A percentile compares a stretch with the other conserved stretches of the same genome.
These are phyloP conservation scores for Phytopythium ostracodes DNA, from an alignment of 352 stramenopile species.

Conservation along the genomic window DNA sequence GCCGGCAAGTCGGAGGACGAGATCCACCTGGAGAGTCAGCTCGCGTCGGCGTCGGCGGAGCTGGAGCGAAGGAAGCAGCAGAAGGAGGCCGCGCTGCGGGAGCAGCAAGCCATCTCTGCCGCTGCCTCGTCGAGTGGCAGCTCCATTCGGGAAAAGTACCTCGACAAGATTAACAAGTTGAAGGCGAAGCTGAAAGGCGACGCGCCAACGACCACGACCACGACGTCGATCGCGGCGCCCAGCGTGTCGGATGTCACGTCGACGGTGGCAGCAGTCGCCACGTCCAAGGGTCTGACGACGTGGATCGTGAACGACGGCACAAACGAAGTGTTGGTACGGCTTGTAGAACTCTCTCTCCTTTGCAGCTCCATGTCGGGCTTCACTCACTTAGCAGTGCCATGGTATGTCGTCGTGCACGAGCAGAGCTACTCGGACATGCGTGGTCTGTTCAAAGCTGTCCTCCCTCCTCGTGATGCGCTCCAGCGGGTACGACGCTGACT, in stretches of 20 bases:
- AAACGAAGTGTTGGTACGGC: constrained; percentile 59
- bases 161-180: constrained; percentile 67
- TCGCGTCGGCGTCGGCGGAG: constrained; percentile 32
- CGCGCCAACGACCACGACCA: constrained; percentile 5
- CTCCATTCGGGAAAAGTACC: constrained; percentile 61
- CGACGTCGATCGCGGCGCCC: not conserved
- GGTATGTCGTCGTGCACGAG: not conserved
- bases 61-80: constrained; percentile 20
- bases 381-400: not conserved
- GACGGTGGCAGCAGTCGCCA: constrained; percentile 19
- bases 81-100: constrained; percentile 8
- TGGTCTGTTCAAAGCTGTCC: constrained; percentile 57
- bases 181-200: constrained; percentile 48
- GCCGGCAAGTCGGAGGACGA: constrained; percentile 43
- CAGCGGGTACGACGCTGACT: constrained; percentile 35
- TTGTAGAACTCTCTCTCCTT: too few species aligned
- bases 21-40: constrained; percentile 49
- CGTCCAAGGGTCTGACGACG: constrained; percentile 55
- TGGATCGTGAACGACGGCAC: constrained; percentile 70
- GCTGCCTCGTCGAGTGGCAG: constrained; percentile 1
- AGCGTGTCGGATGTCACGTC: constrained; percentile 19
- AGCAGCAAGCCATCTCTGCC: constrained; percentile 8
- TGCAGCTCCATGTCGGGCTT: too few species aligned
- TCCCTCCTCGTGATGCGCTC: constrained; percentile 37
- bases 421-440: constrained; percentile 62